A percentile compares a stretch with the other conserved stretches of the same genome.
phyloP scores from a whole-genome alignment of 371 early-diverging fungal species.

The Mortierella sp. region DNA sequence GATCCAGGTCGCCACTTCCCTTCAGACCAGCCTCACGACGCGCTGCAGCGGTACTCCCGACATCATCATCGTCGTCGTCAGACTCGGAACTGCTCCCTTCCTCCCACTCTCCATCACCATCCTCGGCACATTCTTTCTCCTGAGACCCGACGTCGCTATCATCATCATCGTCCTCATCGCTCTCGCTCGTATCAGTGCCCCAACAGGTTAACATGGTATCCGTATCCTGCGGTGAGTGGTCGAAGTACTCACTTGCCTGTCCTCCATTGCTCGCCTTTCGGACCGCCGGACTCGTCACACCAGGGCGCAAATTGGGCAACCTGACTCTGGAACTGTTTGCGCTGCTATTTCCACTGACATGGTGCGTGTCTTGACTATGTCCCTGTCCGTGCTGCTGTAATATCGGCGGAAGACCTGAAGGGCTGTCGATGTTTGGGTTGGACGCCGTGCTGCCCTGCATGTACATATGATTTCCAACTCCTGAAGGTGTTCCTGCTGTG shows the following conservation, averaged over 20 bases:
- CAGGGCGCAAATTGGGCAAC: slow-evolving; percentile 7
- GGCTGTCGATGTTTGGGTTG: neutral
- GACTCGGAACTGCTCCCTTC: slow-evolving; percentile 33
- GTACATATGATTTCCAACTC: neutral
- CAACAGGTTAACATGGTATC: slow-evolving; percentile 46
- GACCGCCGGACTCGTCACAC: slow-evolving; percentile 18
- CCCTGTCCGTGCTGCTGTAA: slow-evolving; percentile 12
- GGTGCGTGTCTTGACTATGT: slow-evolving; percentile 7
- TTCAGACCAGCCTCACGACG: slow-evolving; percentile 5
- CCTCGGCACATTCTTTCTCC: slow-evolving; percentile 43
- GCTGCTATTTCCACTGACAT: slow-evolving; percentile 30
- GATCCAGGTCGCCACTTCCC: neutral
- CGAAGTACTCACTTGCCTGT: slow-evolving; percentile 21
- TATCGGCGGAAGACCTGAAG: neutral
- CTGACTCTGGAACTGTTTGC: slow-evolving; percentile 23
- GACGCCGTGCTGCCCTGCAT: neutral
- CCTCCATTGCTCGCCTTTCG: slow-evolving; percentile 27
- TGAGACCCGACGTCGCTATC: slow-evolving; percentile 25
- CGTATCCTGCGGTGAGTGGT: slow-evolving; percentile 37
- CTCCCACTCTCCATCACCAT: slow-evolving; percentile 58
- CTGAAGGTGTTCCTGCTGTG: neutral
- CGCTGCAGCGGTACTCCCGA: neutral
- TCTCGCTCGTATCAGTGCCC: slow-evolving; percentile 42
- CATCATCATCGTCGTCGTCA: slow-evolving; percentile 33
- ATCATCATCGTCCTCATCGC: slow-evolving; percentile 46